phyloP scores from a whole-genome alignment of 352 stramenopile species.

The Saprolegnia parasitica region DNA sequence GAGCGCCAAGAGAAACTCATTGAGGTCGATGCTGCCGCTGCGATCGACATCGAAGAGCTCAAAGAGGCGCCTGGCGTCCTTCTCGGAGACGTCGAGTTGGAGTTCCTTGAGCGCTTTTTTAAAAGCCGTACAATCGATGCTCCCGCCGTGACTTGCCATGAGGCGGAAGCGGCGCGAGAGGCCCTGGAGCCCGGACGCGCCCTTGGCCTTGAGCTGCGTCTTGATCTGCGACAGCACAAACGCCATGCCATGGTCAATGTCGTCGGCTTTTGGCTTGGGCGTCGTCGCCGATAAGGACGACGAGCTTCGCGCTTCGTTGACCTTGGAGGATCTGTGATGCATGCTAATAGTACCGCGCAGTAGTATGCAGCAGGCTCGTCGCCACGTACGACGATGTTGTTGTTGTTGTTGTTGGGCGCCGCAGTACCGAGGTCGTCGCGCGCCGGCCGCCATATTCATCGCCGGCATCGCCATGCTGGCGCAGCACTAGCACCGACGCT shows the following conservation, averaged over 20 bases:
- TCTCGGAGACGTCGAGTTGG: conserved; percentile 5
- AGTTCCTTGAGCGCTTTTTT: conserved; percentile 31
- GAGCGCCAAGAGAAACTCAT: conserved; percentile 31
- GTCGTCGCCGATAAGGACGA: not conserved
- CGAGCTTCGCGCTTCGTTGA: not conserved
- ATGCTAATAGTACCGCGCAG: too few species aligned
- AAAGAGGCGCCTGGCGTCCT: conserved; percentile 31
- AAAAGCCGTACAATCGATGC: conserved; percentile 70
- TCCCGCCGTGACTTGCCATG: conserved; percentile 53
- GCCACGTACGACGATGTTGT: not conserved
- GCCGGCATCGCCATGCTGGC: conserved; percentile 14
- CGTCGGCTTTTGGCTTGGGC: not conserved
- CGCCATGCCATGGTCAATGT: conserved; percentile 1
- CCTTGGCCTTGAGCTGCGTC: conserved; percentile 10
- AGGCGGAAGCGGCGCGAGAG: conserved; percentile 51
- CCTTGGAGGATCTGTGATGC: not conserved
- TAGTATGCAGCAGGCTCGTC: too few species aligned
- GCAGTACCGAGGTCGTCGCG: not conserved
- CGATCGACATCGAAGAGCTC: conserved; percentile 32
- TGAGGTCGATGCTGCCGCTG: conserved; percentile 28
- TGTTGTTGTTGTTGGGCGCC: not conserved
- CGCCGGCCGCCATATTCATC: not conserved
- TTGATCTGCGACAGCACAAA: conserved; percentile 24
- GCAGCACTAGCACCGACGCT: conserved; percentile 4
- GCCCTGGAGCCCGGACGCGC: not conserved